Conservation (phyloP, 2,329 filamentous ascomycete genomes). For the Fusarium miscanthi region DNA sequence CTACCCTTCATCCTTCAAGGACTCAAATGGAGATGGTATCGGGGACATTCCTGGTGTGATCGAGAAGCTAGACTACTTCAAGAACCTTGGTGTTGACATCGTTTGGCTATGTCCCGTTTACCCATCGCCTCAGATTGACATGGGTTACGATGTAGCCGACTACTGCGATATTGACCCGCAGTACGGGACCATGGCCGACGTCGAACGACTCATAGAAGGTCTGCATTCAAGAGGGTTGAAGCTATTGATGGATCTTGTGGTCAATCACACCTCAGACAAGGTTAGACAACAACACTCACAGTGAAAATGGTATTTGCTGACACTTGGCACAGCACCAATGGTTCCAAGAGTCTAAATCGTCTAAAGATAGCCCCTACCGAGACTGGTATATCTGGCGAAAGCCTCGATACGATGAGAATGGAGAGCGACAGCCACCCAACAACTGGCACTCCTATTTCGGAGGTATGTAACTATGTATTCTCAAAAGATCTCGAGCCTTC, state of each 20-base stretch:
- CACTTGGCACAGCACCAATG: slow-evolving; percentile 45
- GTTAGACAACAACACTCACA: background rate
- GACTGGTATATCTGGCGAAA: slow-evolving; percentile 71
- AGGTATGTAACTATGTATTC: slow-evolving; percentile 48
- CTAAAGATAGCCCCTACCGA: slow-evolving; percentile 67
- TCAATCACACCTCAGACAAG: slow-evolving; percentile 76
- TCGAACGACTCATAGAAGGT: slow-evolving; percentile 69
- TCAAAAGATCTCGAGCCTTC: slow-evolving; percentile 60
- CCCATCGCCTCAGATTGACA: slow-evolving; percentile 71
- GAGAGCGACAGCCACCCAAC: slow-evolving; percentile 72
- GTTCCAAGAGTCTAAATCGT: slow-evolving; percentile 72
- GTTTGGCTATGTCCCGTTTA: slow-evolving; percentile 76
- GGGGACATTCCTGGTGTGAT: slow-evolving; percentile 72
- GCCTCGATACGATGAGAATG: slow-evolving; percentile 60
- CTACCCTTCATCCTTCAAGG: slow-evolving; percentile 67
- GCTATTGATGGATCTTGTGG: slow-evolving; percentile 78
- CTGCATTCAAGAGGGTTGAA: slow-evolving; percentile 72
- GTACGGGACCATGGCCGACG: slow-evolving; percentile 75
- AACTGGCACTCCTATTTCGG: slow-evolving; percentile 73
- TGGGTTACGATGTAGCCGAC: slow-evolving; percentile 78
- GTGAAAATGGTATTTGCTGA: background rate
- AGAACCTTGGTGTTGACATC: slow-evolving; percentile 69
- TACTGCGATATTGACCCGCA: slow-evolving; percentile 72
- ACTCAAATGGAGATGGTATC: slow-evolving; percentile 68
- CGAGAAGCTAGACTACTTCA: slow-evolving; percentile 69